Evolutionary conservation across 306 rosid species (phyloP).

Genomic region (Heteromeles arbutifolia): DNA sequence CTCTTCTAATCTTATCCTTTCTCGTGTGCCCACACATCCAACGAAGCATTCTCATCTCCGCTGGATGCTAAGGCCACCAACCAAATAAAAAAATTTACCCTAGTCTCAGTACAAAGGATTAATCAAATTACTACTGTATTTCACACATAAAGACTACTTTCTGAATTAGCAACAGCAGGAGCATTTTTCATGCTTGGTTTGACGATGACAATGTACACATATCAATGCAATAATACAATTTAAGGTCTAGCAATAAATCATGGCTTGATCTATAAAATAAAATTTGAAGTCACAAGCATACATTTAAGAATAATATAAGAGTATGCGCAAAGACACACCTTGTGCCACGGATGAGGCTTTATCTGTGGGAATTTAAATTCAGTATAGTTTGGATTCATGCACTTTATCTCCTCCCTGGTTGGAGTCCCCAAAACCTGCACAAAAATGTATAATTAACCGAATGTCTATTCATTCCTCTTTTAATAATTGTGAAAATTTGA

Average conservation of each 20-base stretch:
- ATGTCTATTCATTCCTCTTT: not conserved
- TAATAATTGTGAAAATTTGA: not conserved
- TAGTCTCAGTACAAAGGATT: not conserved
- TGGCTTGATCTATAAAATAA: not conserved
- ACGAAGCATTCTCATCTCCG: too few species aligned
- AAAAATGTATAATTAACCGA: not conserved
- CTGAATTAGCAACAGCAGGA: not conserved
- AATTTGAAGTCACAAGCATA: not conserved
- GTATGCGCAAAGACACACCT: slow-evolving; percentile 35
- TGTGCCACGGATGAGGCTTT: slow-evolving; percentile 99
- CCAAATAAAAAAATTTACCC: not conserved
- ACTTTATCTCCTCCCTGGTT: slow-evolving; percentile 97
- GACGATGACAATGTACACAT: not conserved
- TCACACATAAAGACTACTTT: not conserved
- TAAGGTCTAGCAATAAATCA: not conserved
- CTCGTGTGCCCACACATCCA: too few species aligned
- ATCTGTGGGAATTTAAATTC: slow-evolving; percentile 98
- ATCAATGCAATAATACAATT: not conserved
- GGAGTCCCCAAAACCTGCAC: slow-evolving; percentile 96
- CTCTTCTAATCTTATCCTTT: too few species aligned
- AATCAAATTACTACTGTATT: not conserved
- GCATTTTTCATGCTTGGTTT: not conserved
- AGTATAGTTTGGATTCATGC: slow-evolving; percentile 98
- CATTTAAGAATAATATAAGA: not conserved
- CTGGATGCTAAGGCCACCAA: not conserved